phyloP scores from a whole-genome alignment of 495 filamentous ascomycete genomes.

The Penicillium simplicissimum region DNA sequence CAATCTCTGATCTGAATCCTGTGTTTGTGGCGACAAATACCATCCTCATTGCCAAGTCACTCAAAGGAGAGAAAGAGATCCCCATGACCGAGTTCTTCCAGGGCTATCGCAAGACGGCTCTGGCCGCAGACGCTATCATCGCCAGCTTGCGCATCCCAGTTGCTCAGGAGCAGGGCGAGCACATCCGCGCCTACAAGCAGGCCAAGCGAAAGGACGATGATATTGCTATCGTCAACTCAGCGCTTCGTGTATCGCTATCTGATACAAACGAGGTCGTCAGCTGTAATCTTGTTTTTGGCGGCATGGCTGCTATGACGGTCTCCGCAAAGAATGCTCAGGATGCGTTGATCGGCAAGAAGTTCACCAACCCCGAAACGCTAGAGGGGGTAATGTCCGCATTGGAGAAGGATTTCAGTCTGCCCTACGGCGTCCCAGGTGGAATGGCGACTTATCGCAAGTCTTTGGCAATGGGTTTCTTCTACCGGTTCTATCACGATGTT shows the following conservation, averaged over 20 bases:
- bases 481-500: conserved; percentile 80
- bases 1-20: conserved; percentile 95
- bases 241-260: conserved; percentile 69
- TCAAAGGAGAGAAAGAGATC: conserved; percentile 70
- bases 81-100: conserved; percentile 94
- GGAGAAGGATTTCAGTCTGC: conserved; percentile 81
- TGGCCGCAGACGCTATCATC: conserved; percentile 81
- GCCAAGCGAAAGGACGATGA: conserved; percentile 96
- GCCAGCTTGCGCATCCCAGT: conserved; percentile 81
- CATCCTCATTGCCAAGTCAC: conserved; percentile 73
- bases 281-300: conserved; percentile 81
- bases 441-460: conserved; percentile 97
- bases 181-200: conserved; percentile 79
- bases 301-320: conserved; percentile 85
- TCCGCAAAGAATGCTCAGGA: conserved; percentile 73
- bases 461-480: conserved; percentile 84
- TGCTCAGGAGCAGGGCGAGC: conserved; percentile 55
- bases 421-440: conserved; percentile 86
- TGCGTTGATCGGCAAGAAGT: conserved; percentile 73
- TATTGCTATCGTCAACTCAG: conserved; percentile 91
- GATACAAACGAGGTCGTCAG: conserved; percentile 65
- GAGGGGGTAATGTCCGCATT: conserved; percentile 86
- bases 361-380: conserved; percentile 75
- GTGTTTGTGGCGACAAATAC: conserved; percentile 89
- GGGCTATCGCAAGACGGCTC: conserved; percentile 82